Evolutionary conservation across 441 rosid species (phyloP), one percentile per base, ranked within the genome.

Genomic region (Corymbia calophylla): DNA sequence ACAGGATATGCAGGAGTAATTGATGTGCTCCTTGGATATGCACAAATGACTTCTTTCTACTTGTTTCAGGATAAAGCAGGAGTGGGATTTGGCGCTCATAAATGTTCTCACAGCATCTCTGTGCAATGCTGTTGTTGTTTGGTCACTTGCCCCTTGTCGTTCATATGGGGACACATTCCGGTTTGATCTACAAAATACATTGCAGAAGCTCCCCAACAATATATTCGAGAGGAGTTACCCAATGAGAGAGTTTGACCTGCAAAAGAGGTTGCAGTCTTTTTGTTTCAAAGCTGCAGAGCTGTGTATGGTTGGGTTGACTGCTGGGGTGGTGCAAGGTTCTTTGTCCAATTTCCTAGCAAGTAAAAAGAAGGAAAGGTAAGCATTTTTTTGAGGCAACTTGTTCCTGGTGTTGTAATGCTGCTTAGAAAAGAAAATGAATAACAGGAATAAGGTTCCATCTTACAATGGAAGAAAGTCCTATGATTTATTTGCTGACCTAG

Each of bases 161-260:
- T 98, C 99, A 58, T 97, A 98, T 88, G 99, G 99, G 87, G 96
- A 96, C 92, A 97, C 99, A 25, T 97, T 96, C 91, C 96, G 90
- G 86, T 98, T 96, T 91, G 99, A 96, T 93, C 91, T 97, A 94
- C 99, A 96, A 94, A 98, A 98, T 92, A 96, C 99, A 62, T 89
- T 97, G 89, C 99, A 97, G 93, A 97, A 98, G 95, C 96, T 98
- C 86, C 99, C 99, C 21, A 98, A 97, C 93, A 98, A 98, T 91
- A 87, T 98, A 86, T 98, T 97, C 90, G 99, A 98, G 87, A 93
- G 89, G 94, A 97, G 99, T 91, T 98, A 98, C 90, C 98, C 99
- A 19, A 94, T 96, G 66, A 93, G 99, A 93, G 99, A 97, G 91
- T 98, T 98, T 88, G 96, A 97, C 90, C 90, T 95, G 93, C 98